Percentiles rank a stretch among this genome's conserved stretches.
These are phyloP conservation scores for Penicillium decumbens DNA, from an alignment of 2,329 filamentous ascomycete genomes.

Conservation along the genomic window DNA sequence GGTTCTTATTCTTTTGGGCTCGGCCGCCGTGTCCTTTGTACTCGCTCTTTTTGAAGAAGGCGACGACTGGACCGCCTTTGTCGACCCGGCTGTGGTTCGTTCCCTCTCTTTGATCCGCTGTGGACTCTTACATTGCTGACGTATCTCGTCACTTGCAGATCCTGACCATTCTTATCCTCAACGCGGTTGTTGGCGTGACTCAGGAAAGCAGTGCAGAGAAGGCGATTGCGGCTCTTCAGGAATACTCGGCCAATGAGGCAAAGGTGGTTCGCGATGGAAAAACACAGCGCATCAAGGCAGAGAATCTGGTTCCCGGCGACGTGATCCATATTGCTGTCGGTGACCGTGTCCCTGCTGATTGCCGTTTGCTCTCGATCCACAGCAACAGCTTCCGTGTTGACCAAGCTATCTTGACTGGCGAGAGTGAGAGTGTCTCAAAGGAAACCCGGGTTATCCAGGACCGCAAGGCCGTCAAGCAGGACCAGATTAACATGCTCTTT, in stretches of 20 bases:
- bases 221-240: constrained; percentile 93
- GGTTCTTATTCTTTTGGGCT: constrained; percentile 88
- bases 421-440: constrained; percentile 95
- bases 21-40: constrained; percentile 87
- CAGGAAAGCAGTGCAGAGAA: constrained; percentile 99
- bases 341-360: constrained; percentile 91
- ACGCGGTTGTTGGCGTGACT: constrained; percentile 93
- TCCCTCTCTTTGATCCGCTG: neutral
- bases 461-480: constrained; percentile 85
- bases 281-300: constrained; percentile 81
- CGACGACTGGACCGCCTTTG: constrained; percentile 94
- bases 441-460: constrained; percentile 67
- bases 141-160: constrained; percentile 55
- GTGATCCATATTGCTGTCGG: constrained; percentile 83
- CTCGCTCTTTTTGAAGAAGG: constrained; percentile 89
- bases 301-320: constrained; percentile 92
- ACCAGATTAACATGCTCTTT: constrained; percentile 96
- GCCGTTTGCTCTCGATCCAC: constrained; percentile 79
- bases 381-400: constrained; percentile 98
- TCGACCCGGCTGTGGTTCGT: constrained; percentile 89
- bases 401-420: constrained; percentile 93
- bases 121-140: constrained; percentile 14
- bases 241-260: constrained; percentile 98
- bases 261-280: constrained; percentile 85
- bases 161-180: constrained; percentile 91